Evolutionary conservation across 805 yeast genomes (phyloP).

Genomic region (Kuraishia piskuri): DNA sequence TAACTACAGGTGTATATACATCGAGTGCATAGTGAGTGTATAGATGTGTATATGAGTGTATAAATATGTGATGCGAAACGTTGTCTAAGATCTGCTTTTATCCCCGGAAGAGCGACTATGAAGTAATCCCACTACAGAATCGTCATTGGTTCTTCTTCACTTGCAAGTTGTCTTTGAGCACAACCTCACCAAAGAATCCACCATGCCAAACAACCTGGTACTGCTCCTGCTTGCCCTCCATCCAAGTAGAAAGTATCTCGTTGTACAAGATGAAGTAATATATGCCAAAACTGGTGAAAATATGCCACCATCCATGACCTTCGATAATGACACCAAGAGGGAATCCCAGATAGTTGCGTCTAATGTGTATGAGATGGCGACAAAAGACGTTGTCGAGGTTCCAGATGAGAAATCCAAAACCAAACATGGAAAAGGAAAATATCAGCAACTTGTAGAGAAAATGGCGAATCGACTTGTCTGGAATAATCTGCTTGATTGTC

Average conservation of each 20-base stretch:
- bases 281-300: constrained; percentile 79
- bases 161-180: constrained; percentile 11
- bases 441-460: constrained; percentile 18
- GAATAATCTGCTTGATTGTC: constrained; percentile 15
- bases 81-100: neutral
- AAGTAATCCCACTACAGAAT: neutral
- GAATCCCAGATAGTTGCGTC: constrained; percentile 58
- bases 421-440: constrained; percentile 33
- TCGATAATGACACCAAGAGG: constrained; percentile 84
- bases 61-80: neutral
- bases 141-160: neutral
- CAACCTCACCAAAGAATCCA: constrained; percentile 49
- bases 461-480: constrained; percentile 12
- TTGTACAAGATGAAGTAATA: constrained; percentile 76
- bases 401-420: constrained; percentile 79
- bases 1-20: too few relatives aligned
- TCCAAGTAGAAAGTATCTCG: constrained; percentile 64
- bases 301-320: constrained; percentile 98
- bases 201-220: constrained; percentile 53
- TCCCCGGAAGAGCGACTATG: neutral
- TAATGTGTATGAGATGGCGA: constrained; percentile 38
- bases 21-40: too few relatives aligned
- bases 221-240: constrained; percentile 45
- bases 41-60: neutral
- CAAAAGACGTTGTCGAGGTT: constrained; percentile 83